Conservation (phyloP, 371 early-diverging fungal genomes). For the Mortierella sp. region DNA sequence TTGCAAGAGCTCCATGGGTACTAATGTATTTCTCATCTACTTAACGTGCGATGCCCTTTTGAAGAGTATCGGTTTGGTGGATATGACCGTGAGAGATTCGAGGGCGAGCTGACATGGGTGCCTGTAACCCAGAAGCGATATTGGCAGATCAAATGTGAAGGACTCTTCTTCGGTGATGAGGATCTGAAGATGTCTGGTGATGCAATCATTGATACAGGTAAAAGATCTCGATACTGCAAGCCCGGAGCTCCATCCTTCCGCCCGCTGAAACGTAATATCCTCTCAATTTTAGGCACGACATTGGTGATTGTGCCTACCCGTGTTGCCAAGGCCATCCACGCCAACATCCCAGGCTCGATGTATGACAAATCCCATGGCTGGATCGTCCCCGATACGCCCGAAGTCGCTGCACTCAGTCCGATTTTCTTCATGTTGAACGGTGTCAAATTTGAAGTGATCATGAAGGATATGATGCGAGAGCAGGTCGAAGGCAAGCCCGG, state of each 20-base stretch:
- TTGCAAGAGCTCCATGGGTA: background rate
- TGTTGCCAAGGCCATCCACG: slow-evolving; percentile 58
- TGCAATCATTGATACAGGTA: slow-evolving; percentile 66
- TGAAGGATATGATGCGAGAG: slow-evolving; percentile 52
- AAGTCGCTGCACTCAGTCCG: slow-evolving; percentile 22
- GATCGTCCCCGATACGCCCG: slow-evolving; percentile 60
- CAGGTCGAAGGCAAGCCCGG: slow-evolving; percentile 30
- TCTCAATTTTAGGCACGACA: slow-evolving; percentile 31
- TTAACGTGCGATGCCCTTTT: no score
- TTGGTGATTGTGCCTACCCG: slow-evolving; percentile 50
- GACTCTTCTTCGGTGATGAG: slow-evolving; percentile 49
- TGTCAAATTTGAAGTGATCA: slow-evolving; percentile 49
- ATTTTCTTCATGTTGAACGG: slow-evolving; percentile 33
- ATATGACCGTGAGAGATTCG: slow-evolving; percentile 53
- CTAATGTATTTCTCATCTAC: background rate
- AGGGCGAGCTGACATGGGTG: slow-evolving; percentile 57
- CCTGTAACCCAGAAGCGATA: slow-evolving; percentile 59
- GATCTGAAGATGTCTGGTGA: slow-evolving; percentile 39
- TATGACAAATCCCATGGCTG: slow-evolving; percentile 57
- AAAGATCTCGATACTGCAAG: no score
- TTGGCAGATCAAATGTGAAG: slow-evolving; percentile 63
- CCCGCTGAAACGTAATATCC: no score
- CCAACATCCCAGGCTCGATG: slow-evolving; percentile 58
- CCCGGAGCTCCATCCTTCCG: no score
- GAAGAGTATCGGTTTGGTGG: slow-evolving; percentile 59